Evolutionary conservation across 176 grass and related monocot species (phyloP), one percentile per base, ranked within the genome.

Genomic region (Secale cereale): DNA sequence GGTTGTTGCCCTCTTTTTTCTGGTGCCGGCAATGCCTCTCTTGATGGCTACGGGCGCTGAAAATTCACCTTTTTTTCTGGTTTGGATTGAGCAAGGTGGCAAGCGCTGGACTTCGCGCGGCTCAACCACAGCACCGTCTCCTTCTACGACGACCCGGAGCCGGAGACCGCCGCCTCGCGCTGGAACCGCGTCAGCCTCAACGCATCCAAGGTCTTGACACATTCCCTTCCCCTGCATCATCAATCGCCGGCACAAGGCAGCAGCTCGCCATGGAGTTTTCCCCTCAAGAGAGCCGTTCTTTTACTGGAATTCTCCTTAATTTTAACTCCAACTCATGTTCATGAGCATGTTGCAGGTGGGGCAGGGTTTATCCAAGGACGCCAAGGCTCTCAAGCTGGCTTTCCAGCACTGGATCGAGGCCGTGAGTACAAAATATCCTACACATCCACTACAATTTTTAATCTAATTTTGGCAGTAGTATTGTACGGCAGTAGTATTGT

Each of bases 391-490:
- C 56, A 95, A 86, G 70, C 87, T 98, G 37, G 95, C 95, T 54
- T 98, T 98, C 87, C 93, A 95, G 74, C 95, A 98, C 91, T 98
- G 95, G 95, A 98, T 98, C 50, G 95, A 98, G 85, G 95, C 95
- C 15, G 95, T 98, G 67, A 90, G 94, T 92, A 33, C 81, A 88
- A 64, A 45, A 66, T 45, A 27, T 79, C 48, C 16, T 19, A 19
- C 48, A 6, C 48, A 52, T 52, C 64, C 35, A n/a, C 19, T 52
- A 1, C 27, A 33, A 3, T 60, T 77, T 76, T 39, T 90, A 60
- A 60, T 15, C 6, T 32, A 33, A 43, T 80, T 70, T 64, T 76
- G 70, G 43, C 43, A 46, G 43, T 46, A 46, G 43, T 46, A 5
- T 46, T 46, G 43, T 46, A 39, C 37, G 37, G 37, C 9, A 39